phyloP scores from a whole-genome alignment of 176 grass and related monocot species.

The Oryza glaberrima region DNA sequence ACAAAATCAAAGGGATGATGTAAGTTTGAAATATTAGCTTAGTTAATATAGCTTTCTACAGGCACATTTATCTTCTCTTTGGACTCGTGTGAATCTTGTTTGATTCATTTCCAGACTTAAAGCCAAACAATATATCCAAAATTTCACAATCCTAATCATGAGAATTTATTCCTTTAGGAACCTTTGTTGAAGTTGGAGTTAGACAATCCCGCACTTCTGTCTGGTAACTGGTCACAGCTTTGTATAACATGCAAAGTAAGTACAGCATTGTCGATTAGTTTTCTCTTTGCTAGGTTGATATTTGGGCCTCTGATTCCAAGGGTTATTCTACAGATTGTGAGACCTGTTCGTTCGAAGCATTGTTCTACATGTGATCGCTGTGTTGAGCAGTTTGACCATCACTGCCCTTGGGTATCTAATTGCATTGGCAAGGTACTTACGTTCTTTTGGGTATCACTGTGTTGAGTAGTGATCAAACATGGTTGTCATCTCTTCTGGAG shows the following conservation, averaged over 20 bases:
- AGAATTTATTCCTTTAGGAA: conserved; percentile 63
- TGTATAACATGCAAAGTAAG: conserved; percentile 99
- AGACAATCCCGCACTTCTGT: conserved; percentile 79
- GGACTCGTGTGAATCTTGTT: conserved; percentile 6
- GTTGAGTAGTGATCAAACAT: not conserved
- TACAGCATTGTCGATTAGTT: conserved; percentile 12
- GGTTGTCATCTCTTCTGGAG: conserved; percentile 3
- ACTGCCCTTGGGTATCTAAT: conserved; percentile 99
- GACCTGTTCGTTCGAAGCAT: conserved; percentile 93
- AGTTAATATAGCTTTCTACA: conserved; percentile 38
- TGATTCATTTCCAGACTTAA: conserved; percentile 25
- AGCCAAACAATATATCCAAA: conserved; percentile 32
- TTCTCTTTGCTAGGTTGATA: conserved; percentile 27
- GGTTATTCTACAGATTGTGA: conserved; percentile 76
- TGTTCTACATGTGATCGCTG: conserved; percentile 98
- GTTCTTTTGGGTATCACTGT: conserved; percentile 12
- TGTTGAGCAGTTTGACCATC: conserved; percentile 99
- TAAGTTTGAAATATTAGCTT: conserved; percentile 60
- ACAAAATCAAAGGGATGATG: conserved; percentile 91
- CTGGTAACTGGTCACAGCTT: conserved; percentile 94
- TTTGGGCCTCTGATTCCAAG: conserved; percentile 41
- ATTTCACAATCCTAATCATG: conserved; percentile 20
- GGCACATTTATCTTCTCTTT: conserved; percentile 32
- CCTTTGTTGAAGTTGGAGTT: conserved; percentile 90
- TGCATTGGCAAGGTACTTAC: conserved; percentile 90